phyloP scores from a whole-genome alignment of 2,329 filamentous ascomycete genomes.

The Colletotrichum zoysiae region DNA sequence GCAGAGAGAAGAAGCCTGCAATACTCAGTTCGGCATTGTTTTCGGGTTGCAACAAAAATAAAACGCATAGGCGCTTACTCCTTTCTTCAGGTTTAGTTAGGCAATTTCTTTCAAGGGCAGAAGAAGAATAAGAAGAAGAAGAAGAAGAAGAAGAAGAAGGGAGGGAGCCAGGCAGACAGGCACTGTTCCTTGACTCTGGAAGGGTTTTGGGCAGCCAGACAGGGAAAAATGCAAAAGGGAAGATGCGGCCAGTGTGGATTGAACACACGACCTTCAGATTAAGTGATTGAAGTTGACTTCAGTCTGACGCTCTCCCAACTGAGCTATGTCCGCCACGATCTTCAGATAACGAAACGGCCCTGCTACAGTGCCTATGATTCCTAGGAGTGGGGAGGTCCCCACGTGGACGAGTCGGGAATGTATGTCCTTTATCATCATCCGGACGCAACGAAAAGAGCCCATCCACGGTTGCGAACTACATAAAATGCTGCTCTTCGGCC shows the following conservation, averaged over 20 bases:
- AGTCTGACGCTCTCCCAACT: conserved; percentile 42
- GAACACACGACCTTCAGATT: conserved; percentile 40
- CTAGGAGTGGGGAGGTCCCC: too few relatives aligned
- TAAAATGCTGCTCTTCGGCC: not conserved
- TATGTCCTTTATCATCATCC: too few relatives aligned
- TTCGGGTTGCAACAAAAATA: not conserved
- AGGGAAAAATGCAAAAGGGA: not conserved
- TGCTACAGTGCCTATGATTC: accelerated
- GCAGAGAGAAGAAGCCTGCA: too few relatives aligned
- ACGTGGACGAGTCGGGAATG: not conserved
- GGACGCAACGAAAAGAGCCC: not conserved
- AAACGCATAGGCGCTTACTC: not conserved
- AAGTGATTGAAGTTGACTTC: conserved; percentile 40
- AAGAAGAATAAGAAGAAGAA: too few relatives aligned
- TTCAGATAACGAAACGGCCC: accelerated
- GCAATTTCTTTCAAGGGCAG: not conserved
- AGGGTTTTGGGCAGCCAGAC: too few relatives aligned
- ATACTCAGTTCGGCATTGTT: not conserved
- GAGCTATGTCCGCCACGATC: conserved; percentile 39
- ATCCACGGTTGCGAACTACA: not conserved
- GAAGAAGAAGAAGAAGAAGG: too few relatives aligned
- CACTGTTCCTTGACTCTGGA: too few relatives aligned
- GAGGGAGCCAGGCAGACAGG: too few relatives aligned
- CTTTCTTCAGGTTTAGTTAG: not conserved
- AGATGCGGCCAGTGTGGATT: conserved; percentile 41